Evolutionary conservation across 2,329 filamentous ascomycete species (phyloP).

Genomic region (Hypomyces perniciosus): DNA sequence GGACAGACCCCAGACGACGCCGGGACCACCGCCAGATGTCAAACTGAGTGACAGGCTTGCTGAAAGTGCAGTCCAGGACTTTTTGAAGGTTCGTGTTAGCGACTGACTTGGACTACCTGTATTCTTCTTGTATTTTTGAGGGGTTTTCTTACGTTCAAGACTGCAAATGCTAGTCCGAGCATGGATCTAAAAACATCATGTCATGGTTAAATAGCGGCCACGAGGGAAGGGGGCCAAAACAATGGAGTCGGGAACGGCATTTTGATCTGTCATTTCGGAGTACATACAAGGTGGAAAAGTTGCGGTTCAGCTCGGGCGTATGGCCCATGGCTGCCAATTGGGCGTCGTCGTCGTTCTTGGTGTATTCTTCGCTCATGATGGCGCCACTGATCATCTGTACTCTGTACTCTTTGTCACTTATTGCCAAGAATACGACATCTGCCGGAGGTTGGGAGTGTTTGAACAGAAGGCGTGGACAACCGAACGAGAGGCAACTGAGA

Average conservation of each 20-base stretch:
- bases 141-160: constrained; percentile 31
- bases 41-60: constrained; percentile 44
- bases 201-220: too few species aligned
- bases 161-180: constrained; percentile 41
- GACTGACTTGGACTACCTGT: not conserved
- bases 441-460: too few species aligned
- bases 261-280: not conserved
- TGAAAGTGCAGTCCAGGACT: constrained; percentile 41
- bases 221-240: too few species aligned
- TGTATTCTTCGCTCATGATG: constrained; percentile 14
- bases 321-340: constrained; percentile 22
- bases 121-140: not conserved
- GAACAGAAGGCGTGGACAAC: too few species aligned
- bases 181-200: constrained; percentile 23
- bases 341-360: constrained; percentile 18
- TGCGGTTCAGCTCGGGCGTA: constrained; percentile 20
- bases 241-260: not conserved
- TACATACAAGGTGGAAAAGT: constrained; percentile 21
- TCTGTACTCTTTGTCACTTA: not conserved
- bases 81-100: not conserved
- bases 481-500: too few species aligned
- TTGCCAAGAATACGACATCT: too few species aligned
- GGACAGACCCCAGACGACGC: constrained; percentile 61
- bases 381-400: not conserved
- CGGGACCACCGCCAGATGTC: constrained; percentile 60